Evolutionary conservation across 495 filamentous ascomycete genomes (phyloP), one percentile per base, ranked within the genome.

Genomic region (Baudoinia panamericana): DNA sequence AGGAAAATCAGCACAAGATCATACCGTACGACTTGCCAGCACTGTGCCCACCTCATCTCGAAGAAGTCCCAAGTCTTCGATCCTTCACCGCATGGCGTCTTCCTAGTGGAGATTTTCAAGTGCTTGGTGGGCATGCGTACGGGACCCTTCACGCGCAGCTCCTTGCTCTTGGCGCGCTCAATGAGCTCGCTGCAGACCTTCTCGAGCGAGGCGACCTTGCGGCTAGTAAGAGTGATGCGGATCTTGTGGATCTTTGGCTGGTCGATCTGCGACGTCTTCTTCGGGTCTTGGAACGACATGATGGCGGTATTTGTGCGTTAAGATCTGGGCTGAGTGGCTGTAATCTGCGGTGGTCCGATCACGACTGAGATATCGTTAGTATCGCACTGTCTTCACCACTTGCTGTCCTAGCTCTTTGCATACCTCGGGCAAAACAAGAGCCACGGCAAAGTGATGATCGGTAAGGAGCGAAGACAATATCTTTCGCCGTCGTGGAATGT

Each of bases 61-160:
- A 75, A 96, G 63, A 72, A 79, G 69, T 97, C 90, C 90, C 90
- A 96, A 60, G 90, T 97, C 81, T 97, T 97, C 64, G 84, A 93
- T 68, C 90, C 90, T 76, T 97, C 90, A 79, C 90, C 90, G 66
- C 84, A 90, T 62, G 90, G 90, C 50, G 90, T 94, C 80, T 87
- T 88, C 56, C 82, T 70, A 68, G 85, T 93, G 59, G 85, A 88
- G 73, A 96, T 75, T 72, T 92, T 81, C 56, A 97, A 78, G 61
- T 75, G 80, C 78, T 95, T 94, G 71, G 90, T 96, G 49, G 90
- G 90, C 48, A 97, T 83, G 65, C 90, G 90, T 66, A 97, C 92
- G 62, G 90, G 90, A 61, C 90, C 90, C 76, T 95, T 94, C 70
- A 93, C 84, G 62, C 85, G 84, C 57, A 97, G 83, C 57, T 85